A percentile compares a stretch with the other conserved stretches of the same genome.
These are phyloP conservation scores for Domatiomyces globalis DNA, from an alignment of 2,329 filamentous ascomycete genomes.

Conservation along the genomic window DNA sequence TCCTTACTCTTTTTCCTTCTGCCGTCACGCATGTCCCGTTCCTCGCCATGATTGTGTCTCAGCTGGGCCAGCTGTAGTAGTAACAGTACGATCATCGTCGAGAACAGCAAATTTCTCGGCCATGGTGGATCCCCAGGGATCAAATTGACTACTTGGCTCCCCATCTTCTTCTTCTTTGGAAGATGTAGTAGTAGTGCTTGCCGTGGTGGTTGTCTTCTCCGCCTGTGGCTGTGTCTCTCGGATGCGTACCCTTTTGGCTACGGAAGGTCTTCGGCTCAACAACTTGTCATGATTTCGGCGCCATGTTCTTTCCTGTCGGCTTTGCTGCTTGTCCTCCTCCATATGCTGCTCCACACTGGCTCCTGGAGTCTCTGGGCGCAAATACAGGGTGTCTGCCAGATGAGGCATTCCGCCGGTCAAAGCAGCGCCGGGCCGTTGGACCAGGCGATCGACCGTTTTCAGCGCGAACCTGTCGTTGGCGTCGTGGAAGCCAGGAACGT, in stretches of 20 bases:
- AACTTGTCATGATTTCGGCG: not conserved
- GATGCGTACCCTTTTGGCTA: not conserved
- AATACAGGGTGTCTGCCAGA: not conserved
- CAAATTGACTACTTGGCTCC: not conserved
- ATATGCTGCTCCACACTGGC: no score
- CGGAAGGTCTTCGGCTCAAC: not conserved
- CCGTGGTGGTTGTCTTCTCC: no score
- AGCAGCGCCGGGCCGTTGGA: not conserved
- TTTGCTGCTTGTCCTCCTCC: not conserved
- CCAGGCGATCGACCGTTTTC: not conserved
- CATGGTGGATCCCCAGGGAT: not conserved
- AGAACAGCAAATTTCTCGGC: not conserved
- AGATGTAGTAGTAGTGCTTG: no score
- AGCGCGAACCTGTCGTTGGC: not conserved
- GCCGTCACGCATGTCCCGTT: no score
- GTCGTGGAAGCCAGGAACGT: not conserved
- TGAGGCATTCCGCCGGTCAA: not conserved
- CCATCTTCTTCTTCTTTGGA: no score
- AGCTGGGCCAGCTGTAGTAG: no score
- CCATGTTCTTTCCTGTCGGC: no score
- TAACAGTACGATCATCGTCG: not conserved
- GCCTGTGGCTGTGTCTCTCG: not conserved
- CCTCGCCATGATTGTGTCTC: not conserved
- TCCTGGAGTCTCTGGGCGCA: not conserved
- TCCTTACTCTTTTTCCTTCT: not conserved